Percentiles rank a stretch among this genome's conserved stretches.
phyloP scores from a whole-genome alignment of 495 filamentous ascomycete genomes.

The Tricharina praecox region DNA sequence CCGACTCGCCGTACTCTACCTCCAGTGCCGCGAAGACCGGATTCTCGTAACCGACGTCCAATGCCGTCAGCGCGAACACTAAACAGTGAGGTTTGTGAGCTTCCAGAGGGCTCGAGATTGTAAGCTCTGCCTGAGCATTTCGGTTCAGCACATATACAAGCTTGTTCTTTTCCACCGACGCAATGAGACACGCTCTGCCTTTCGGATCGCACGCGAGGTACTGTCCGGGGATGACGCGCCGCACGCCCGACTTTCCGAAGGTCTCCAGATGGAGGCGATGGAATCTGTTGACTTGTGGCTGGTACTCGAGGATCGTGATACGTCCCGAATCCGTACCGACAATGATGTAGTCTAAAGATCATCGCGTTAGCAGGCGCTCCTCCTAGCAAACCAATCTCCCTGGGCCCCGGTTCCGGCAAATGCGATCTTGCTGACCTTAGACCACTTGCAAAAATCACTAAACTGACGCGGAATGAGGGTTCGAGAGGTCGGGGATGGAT shows the following conservation, averaged over 20 bases:
- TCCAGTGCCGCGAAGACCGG: constrained; percentile 90
- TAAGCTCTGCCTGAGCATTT: constrained; percentile 81
- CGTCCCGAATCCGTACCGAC: constrained; percentile 89
- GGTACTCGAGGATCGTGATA: constrained; percentile 84
- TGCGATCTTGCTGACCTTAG: constrained; percentile 22
- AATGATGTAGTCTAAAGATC: constrained; percentile 93
- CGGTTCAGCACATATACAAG: constrained; percentile 97
- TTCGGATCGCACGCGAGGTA: constrained; percentile 90
- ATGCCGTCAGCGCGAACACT: constrained; percentile 65
- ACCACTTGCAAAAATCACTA: constrained; percentile 59
- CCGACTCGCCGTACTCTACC: constrained; percentile 77
- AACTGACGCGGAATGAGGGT: constrained; percentile 47
- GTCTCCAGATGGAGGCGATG: constrained; percentile 85
- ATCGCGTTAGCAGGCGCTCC: too few species aligned
- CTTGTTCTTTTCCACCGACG: constrained; percentile 96
- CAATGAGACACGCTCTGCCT: constrained; percentile 83
- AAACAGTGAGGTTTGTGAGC: constrained; percentile 89
- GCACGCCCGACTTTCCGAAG: constrained; percentile 92
- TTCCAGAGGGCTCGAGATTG: constrained; percentile 93
- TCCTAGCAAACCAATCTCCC: too few species aligned
- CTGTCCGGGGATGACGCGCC: constrained; percentile 85
- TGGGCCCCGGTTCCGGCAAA: background rate
- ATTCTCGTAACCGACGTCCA: constrained; percentile 94
- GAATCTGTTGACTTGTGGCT: constrained; percentile 72
- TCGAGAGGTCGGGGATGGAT: constrained; percentile 11